Conservation (phyloP, 805 yeast species). For the Ogataea degrootiae region DNA sequence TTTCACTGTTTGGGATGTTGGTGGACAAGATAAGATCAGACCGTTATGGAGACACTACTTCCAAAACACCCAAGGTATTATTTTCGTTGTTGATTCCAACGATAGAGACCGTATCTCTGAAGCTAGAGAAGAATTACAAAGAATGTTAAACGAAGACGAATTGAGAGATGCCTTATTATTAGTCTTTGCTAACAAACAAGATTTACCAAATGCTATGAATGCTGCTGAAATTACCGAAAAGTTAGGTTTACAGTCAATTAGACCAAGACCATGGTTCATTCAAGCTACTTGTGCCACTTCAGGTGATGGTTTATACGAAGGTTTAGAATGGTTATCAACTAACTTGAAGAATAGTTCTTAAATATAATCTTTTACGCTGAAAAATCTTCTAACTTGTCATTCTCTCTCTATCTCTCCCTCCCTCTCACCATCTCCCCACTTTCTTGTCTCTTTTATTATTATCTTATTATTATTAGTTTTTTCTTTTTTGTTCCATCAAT, state of each 20-base stretch:
- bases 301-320: slow-evolving; percentile 97
- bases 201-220: slow-evolving; percentile 97
- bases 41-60: slow-evolving; percentile 98
- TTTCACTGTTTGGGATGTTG: slow-evolving; percentile 98
- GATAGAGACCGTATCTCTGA: slow-evolving; percentile 97
- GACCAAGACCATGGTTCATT: slow-evolving; percentile 99
- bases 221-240: slow-evolving; percentile 98
- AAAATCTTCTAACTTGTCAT: background rate
- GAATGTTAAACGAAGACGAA: slow-evolving; percentile 98
- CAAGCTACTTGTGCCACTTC: slow-evolving; percentile 99
- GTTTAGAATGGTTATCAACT: slow-evolving; percentile 94
- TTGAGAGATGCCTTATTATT: slow-evolving; percentile 92
- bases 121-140: slow-evolving; percentile 97
- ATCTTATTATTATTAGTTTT: background rate
- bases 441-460: slow-evolving; percentile 1
- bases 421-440: background rate
- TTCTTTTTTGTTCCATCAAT: background rate
- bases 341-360: slow-evolving; percentile 69
- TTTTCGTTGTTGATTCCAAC: slow-evolving; percentile 95
- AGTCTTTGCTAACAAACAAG: slow-evolving; percentile 98
- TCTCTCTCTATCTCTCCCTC: background rate
- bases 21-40: slow-evolving; percentile 99
- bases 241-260: slow-evolving; percentile 91
- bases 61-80: slow-evolving; percentile 98
- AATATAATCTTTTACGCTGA: background rate